Evolutionary conservation across 345 rosid species (phyloP).

Genomic region (Hypericum androsaemum): DNA sequence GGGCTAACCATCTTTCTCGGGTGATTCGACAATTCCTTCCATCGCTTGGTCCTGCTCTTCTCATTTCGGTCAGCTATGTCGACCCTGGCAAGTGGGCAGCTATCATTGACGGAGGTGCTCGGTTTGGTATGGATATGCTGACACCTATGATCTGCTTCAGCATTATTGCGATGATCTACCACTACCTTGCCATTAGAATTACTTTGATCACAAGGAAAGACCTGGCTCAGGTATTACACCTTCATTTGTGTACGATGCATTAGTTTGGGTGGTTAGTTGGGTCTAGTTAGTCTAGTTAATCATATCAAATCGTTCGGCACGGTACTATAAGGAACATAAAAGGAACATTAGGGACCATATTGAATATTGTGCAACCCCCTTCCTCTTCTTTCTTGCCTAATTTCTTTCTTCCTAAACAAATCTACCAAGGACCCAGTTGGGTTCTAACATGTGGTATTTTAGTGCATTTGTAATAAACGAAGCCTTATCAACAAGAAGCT

Average conservation of each 20-base stretch:
- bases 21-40: conserved; percentile 51
- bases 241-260: neutral
- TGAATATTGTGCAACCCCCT: too few relatives aligned
- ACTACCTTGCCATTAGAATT: conserved; percentile 63
- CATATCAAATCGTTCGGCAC: too few relatives aligned
- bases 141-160: conserved; percentile 57
- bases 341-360: too few relatives aligned
- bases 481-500: too few relatives aligned
- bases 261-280: too few relatives aligned
- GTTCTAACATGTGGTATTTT: too few relatives aligned
- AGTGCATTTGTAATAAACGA: too few relatives aligned
- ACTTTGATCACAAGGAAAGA: conserved; percentile 70
- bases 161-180: conserved; percentile 76
- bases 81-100: conserved; percentile 98
- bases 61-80: conserved; percentile 76
- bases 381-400: too few relatives aligned
- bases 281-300: too few relatives aligned
- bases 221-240: conserved; percentile 65
- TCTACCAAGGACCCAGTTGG: too few relatives aligned
- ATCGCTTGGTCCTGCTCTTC: conserved; percentile 52
- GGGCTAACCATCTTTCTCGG: conserved; percentile 27
- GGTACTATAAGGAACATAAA: too few relatives aligned
- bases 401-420: too few relatives aligned
- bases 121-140: conserved; percentile 66
- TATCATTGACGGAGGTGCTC: conserved; percentile 79